Percentiles rank a stretch among this genome's conserved stretches.
Conservation (phyloP, 371 early-diverging fungal genomes). For the Cokeromyces recurvatus region DNA sequence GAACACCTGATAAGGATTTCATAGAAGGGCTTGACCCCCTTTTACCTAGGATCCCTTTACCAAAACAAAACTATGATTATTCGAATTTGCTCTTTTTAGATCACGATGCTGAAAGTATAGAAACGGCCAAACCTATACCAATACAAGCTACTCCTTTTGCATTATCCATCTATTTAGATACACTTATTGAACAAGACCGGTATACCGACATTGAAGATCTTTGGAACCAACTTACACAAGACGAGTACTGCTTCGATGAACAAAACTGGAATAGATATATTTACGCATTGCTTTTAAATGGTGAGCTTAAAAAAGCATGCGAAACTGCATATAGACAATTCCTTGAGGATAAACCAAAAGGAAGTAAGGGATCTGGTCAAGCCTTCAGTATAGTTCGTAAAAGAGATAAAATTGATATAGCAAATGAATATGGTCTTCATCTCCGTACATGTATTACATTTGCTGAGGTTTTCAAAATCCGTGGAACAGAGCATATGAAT, state of each 20-base stretch:
- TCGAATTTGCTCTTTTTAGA: conserved; percentile 3
- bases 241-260: conserved; percentile 32
- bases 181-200: conserved; percentile 13
- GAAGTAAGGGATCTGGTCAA: too few relatives aligned
- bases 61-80: conserved; percentile 2
- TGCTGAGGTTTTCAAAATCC: conserved; percentile 16
- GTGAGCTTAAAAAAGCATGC: conserved; percentile 14
- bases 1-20: neutral
- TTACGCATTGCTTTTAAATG: conserved; percentile 9
- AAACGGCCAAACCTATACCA: neutral
- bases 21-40: conserved; percentile 7
- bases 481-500: conserved; percentile 11
- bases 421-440: conserved; percentile 16
- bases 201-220: conserved; percentile 18
- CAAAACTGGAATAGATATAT: conserved; percentile 42
- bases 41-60: conserved; percentile 9
- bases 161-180: conserved; percentile 32
- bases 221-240: conserved; percentile 19
- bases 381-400: conserved; percentile 1
- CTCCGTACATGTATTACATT: conserved; percentile 15
- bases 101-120: neutral
- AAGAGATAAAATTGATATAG: conserved; percentile 14
- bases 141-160: conserved; percentile 23
- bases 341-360: conserved; percentile 1
- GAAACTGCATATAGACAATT: conserved; percentile 8